These are phyloP conservation scores for Gastrolobium bilobum DNA, from an alignment of 306 rosid genomes.

Conservation along the genomic window DNA sequence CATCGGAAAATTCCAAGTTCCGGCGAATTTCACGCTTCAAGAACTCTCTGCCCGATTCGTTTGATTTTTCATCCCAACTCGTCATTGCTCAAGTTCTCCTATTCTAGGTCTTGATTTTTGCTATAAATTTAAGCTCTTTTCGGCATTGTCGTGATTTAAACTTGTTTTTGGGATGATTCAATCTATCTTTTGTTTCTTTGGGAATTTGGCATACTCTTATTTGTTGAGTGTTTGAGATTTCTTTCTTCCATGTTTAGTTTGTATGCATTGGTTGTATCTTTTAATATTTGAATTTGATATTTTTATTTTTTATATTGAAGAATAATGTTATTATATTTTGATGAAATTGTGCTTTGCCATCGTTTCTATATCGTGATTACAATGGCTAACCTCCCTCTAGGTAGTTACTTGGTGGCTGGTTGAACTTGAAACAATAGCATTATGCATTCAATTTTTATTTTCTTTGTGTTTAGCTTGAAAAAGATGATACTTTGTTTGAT, in stretches of 20 bases:
- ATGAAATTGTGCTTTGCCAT: not conserved
- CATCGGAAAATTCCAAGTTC: not conserved
- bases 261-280: not conserved
- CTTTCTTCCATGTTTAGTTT: not conserved
- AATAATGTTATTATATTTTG: not conserved
- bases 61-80: not conserved
- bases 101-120: not conserved
- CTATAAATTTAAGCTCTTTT: not conserved
- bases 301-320: not conserved
- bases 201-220: not conserved
- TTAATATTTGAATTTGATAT: not conserved
- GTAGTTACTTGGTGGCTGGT: not conserved
- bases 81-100: not conserved
- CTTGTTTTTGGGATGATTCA: conserved; percentile 12
- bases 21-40: conserved; percentile 3
- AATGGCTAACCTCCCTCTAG: not conserved
- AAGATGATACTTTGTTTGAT: not conserved
- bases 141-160: not conserved
- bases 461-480: not conserved
- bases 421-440: conserved; percentile 7
- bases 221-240: conserved; percentile 7
- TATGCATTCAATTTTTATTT: conserved; percentile 19
- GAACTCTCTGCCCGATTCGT: not conserved
- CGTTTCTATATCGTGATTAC: not conserved
- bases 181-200: not conserved